Percentiles rank a stretch among this genome's conserved stretches.
Evolutionary conservation across 257 asterid genomes (phyloP).

Genomic region (Scutellaria galericulata): DNA sequence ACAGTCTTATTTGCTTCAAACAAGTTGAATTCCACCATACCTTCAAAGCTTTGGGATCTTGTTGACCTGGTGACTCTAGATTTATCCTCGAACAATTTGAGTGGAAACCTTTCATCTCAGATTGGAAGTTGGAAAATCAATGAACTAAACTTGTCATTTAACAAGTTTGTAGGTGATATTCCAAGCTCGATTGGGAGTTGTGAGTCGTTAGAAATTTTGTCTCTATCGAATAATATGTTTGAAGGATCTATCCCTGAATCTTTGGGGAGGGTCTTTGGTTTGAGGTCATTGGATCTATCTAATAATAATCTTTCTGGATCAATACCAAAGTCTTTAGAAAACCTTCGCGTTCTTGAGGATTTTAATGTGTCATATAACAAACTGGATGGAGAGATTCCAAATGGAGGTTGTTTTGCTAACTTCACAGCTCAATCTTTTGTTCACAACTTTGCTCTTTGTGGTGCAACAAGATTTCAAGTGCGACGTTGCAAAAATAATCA

Average conservation of each 20-base stretch:
- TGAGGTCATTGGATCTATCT: neutral
- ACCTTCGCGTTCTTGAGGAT: neutral
- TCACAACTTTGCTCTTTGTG: conserved; percentile 22
- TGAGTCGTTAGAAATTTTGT: neutral
- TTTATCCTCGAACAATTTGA: neutral
- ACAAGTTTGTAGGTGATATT: neutral
- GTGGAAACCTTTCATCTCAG: neutral
- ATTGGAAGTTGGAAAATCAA: neutral
- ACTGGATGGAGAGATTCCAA: conserved; percentile 31
- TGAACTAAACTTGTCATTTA: neutral
- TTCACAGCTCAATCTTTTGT: conserved; percentile 34
- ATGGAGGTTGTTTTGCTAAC: conserved; percentile 14
- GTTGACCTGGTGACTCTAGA: neutral
- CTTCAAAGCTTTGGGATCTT: conserved; percentile 35
- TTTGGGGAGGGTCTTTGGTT: neutral
- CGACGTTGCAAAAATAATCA: neutral
- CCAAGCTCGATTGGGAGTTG: conserved; percentile 4
- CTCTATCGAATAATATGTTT: neutral
- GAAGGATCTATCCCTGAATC: conserved; percentile 1
- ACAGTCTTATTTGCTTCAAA: conserved; percentile 28
- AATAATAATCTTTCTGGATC: conserved; percentile 17
- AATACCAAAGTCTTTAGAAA: neutral
- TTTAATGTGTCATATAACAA: conserved; percentile 17
- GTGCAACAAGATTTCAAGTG: conserved; percentile 18
- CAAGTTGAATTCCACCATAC: conserved; percentile 37